These are phyloP conservation scores for Trametes pubescens DNA, from an alignment of 1,284 basidiomycete species.

Conservation along the genomic window DNA sequence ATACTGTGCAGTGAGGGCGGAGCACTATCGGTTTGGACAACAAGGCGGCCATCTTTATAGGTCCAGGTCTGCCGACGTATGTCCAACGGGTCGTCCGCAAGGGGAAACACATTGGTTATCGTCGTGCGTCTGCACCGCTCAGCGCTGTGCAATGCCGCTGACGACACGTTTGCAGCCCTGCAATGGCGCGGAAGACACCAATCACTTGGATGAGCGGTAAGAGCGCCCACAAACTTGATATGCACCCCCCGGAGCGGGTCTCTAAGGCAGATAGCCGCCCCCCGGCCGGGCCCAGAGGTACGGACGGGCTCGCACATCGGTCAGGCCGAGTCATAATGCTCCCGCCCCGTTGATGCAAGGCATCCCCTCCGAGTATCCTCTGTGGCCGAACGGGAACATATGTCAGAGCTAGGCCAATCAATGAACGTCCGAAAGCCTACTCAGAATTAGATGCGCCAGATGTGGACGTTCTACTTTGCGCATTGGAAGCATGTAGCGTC, in stretches of 20 bases:
- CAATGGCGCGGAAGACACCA: neutral
- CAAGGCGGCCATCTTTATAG: constrained; percentile 3
- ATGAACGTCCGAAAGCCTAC: neutral
- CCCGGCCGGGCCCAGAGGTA: neutral
- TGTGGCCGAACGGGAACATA: neutral
- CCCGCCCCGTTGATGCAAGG: neutral
- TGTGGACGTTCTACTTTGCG: too few species aligned
- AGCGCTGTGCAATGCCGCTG: constrained; percentile 2
- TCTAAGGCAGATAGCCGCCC: constrained; percentile 7
- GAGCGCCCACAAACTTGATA: neutral
- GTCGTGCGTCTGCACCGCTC: neutral
- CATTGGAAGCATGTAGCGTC: too few species aligned
- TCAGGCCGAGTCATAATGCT: neutral
- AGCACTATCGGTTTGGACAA: neutral
- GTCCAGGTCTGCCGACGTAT: neutral
- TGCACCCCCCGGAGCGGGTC: neutral
- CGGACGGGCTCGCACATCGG: too few species aligned
- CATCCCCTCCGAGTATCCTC: neutral
- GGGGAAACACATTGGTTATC: neutral
- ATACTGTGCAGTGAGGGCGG: neutral
- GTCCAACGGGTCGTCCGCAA: neutral
- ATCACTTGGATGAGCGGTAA: neutral
- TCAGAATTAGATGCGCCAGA: neutral
- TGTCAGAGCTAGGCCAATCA: neutral
- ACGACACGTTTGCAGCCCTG: neutral